A percentile compares a stretch with the other conserved stretches of the same genome.
Evolutionary conservation across 495 filamentous ascomycete species (phyloP).

Genomic region (Daldinia vernicosa): DNA sequence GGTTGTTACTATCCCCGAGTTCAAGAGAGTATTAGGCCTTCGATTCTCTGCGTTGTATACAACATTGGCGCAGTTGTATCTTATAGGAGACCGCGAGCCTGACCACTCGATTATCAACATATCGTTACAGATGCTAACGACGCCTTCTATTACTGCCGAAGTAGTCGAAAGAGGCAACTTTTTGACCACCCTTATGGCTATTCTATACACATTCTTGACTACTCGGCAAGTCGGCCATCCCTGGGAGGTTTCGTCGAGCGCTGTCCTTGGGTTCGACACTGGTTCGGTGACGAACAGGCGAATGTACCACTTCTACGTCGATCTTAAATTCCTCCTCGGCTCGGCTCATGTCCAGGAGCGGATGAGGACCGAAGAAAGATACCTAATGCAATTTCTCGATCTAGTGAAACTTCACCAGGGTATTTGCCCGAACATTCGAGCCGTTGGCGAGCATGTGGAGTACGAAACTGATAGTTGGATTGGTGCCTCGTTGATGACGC

Average conservation of each 20-base stretch:
- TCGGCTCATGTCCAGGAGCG: conserved; percentile 86
- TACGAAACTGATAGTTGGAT: conserved; percentile 99
- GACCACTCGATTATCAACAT: conserved; percentile 99
- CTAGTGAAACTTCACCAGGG: conserved; percentile 95
- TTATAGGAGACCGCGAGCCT: conserved; percentile 95
- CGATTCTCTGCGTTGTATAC: conserved; percentile 95
- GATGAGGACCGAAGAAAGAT: conserved; percentile 81
- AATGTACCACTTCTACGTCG: conserved; percentile 96
- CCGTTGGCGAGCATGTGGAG: conserved; percentile 93
- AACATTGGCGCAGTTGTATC: conserved; percentile 88
- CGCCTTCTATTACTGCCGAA: conserved; percentile 93
- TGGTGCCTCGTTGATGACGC: conserved; percentile 89
- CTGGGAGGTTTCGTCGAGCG: conserved; percentile 81
- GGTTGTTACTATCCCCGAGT: conserved; percentile 90
- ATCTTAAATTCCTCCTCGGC: conserved; percentile 87
- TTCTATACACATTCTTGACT: conserved; percentile 96
- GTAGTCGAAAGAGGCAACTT: conserved; percentile 96
- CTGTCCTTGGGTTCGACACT: conserved; percentile 88
- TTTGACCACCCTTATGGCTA: conserved; percentile 91
- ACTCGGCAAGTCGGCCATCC: conserved; percentile 95
- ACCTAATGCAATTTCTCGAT: conserved; percentile 93
- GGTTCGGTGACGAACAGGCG: conserved; percentile 92
- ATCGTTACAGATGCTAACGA: conserved; percentile 94
- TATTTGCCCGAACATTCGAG: conserved; percentile 92
- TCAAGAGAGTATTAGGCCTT: conserved; percentile 94